Evolutionary conservation across 305 asterid species (phyloP).

Genomic region (Fraxinus angustifolia): DNA sequence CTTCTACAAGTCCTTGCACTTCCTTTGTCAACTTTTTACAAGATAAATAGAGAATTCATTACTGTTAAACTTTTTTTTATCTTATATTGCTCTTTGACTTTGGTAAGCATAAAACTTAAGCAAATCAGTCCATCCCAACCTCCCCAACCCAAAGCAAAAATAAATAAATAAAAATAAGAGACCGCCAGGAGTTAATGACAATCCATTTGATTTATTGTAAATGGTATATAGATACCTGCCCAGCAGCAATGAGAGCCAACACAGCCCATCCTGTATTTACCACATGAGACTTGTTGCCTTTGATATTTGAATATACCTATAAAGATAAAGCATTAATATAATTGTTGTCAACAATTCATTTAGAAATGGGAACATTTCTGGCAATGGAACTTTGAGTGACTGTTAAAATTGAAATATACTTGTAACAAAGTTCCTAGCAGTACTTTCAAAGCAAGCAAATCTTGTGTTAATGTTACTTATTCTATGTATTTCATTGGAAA

Average conservation of each 20-base stretch:
- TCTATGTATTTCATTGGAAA: background rate
- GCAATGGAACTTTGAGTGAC: background rate
- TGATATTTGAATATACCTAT: conserved; percentile 42
- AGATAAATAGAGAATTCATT: background rate
- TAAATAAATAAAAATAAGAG: background rate
- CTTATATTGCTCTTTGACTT: background rate
- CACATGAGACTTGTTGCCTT: conserved; percentile 43
- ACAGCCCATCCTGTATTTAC: conserved; percentile 64
- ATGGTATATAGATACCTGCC: conserved; percentile 38
- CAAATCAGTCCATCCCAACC: background rate
- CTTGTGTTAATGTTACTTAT: background rate
- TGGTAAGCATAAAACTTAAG: conserved; percentile 9
- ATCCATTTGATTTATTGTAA: background rate
- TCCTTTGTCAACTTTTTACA: background rate
- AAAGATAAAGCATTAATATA: conserved; percentile 19
- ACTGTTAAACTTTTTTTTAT: background rate
- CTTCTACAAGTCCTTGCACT: background rate
- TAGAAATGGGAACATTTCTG: background rate
- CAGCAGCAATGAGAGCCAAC: conserved; percentile 44
- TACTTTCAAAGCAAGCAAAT: background rate
- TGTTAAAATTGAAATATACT: background rate
- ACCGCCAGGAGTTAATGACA: background rate
- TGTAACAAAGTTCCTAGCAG: background rate
- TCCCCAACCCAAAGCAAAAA: too few species aligned
- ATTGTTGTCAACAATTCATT: background rate